phyloP scores from a whole-genome alignment of 768 basidiomycete genomes.

The Calocera viscosa region DNA sequence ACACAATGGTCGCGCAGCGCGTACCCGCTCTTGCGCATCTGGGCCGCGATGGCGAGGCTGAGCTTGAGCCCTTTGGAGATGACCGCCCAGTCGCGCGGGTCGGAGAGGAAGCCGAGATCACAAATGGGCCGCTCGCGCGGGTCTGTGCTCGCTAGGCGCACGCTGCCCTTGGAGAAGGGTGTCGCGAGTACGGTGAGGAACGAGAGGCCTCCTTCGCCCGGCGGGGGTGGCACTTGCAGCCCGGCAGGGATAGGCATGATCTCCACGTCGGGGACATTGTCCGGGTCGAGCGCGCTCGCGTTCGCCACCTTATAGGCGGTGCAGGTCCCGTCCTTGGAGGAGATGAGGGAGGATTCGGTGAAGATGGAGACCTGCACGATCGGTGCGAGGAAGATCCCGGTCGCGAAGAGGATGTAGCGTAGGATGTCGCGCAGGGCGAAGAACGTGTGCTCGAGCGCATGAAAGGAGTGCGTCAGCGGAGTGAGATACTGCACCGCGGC shows the following conservation, averaged over 20 bases:
- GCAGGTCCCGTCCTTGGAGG: neutral
- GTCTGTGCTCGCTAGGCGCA: slow-evolving; percentile 25
- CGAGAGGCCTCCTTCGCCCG: slow-evolving; percentile 22
- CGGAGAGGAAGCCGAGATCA: slow-evolving; percentile 23
- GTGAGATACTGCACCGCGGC: slow-evolving; percentile 28
- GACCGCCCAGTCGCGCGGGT: neutral
- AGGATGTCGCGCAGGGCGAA: slow-evolving; percentile 26
- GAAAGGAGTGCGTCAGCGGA: slow-evolving; percentile 27
- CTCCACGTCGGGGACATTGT: slow-evolving; percentile 32
- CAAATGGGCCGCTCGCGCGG: slow-evolving; percentile 24
- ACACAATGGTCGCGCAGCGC: slow-evolving; percentile 22
- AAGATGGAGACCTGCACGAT: slow-evolving; percentile 28
- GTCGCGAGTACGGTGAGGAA: slow-evolving; percentile 22
- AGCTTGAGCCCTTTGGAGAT: slow-evolving; percentile 3
- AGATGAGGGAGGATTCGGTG: slow-evolving; percentile 23
- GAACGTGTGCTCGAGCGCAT: slow-evolving; percentile 23
- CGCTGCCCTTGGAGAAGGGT: slow-evolving; percentile 21
- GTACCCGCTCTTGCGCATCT: slow-evolving; percentile 23
- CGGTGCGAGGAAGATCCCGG: slow-evolving; percentile 27
- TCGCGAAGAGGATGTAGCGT: slow-evolving; percentile 27
- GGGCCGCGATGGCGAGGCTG: slow-evolving; percentile 18
- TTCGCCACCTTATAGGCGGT: slow-evolving; percentile 11
- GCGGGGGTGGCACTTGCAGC: slow-evolving; percentile 21
- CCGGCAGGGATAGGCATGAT: slow-evolving; percentile 26
- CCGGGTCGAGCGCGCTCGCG: slow-evolving; percentile 18